Percentiles rank a stretch among this genome's conserved stretches.
These are phyloP conservation scores for Colletotrichum tanaceti DNA, from an alignment of 2,329 filamentous ascomycete genomes.

Conservation along the genomic window DNA sequence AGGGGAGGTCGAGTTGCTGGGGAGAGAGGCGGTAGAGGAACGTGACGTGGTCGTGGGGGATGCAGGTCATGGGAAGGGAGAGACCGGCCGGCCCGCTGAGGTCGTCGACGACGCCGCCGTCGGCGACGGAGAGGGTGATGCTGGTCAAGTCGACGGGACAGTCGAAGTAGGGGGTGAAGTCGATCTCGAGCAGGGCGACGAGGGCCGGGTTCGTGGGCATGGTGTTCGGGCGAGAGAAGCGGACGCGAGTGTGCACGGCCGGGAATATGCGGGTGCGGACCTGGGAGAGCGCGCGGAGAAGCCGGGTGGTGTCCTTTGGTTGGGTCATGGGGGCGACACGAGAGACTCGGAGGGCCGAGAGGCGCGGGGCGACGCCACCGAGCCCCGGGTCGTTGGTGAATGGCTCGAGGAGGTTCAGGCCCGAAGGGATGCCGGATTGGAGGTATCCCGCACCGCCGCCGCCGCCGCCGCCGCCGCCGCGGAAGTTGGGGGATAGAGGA, in stretches of 20 bases:
- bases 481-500: constrained; percentile 35
- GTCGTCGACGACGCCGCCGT: constrained; percentile 70
- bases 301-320: constrained; percentile 69
- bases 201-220: constrained; percentile 69
- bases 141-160: constrained; percentile 72
- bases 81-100: constrained; percentile 63
- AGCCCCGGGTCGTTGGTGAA: constrained; percentile 75
- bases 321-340: constrained; percentile 77
- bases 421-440: constrained; percentile 74
- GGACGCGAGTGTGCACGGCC: constrained; percentile 77
- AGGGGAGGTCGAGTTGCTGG: constrained; percentile 56
- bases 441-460: constrained; percentile 70
- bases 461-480: constrained; percentile 49
- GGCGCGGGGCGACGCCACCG: constrained; percentile 69
- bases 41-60: constrained; percentile 79
- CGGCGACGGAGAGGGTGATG: constrained; percentile 67
- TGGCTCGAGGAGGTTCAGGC: constrained; percentile 81
- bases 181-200: constrained; percentile 78
- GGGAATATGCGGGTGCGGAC: constrained; percentile 74
- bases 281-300: constrained; percentile 72
- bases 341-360: constrained; percentile 80
- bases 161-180: constrained; percentile 77
- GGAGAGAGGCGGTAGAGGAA: constrained; percentile 76
- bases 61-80: constrained; percentile 69
- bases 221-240: constrained; percentile 74